Evolutionary conservation across 805 yeast genomes (phyloP), one percentile per base, ranked within the genome.

Genomic region (Kluyveromyces wickerhamii): DNA sequence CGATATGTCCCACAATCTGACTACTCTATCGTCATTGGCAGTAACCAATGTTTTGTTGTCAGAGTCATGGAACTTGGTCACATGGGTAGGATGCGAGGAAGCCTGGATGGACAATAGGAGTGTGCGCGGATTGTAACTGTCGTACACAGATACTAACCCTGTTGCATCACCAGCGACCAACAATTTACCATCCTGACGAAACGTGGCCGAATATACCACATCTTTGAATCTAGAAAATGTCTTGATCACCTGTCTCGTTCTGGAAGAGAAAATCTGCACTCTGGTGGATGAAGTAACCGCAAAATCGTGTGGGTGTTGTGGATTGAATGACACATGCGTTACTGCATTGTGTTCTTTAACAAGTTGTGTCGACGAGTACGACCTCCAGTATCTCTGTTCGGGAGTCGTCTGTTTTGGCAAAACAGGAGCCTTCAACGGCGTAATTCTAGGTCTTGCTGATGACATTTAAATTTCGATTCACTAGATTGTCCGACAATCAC

Each of bases 141-240:
- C 96, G 53, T 83, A 89, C 7, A 88, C 78, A 43, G 94, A 94
- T 10, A 92, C 94, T 37, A 85, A 57, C 13, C 98, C 98, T 3
- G 92, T 76, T 10, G 95, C 95, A 63, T 92, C 98, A 49, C 95
- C 94, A 4, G 96, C 96, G 14, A 82, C 94, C 19, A 92, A 59
- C 29, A 92, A 69, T 54, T 85, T 83, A 36, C 98, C 98, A 54
- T 92, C 98, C 37, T 72, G 72, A 51, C 97, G 72, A 59, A 79
- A 89, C 56, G 87, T 94, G 29, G 95, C 97, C 21, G 86, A 74
- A 54, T 84, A 86, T 0, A 87, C 98, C 0, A 88, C 78, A 50
- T 89, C 97, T 54, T 84, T 87, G 62, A 92, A 92, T 43, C 96
- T 62, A 5, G 79, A 67, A 45, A 87, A 83, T 0, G 95, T 87